phyloP scores from a whole-genome alignment of 1,284 basidiomycete species.

The Tilletia walkeri region DNA sequence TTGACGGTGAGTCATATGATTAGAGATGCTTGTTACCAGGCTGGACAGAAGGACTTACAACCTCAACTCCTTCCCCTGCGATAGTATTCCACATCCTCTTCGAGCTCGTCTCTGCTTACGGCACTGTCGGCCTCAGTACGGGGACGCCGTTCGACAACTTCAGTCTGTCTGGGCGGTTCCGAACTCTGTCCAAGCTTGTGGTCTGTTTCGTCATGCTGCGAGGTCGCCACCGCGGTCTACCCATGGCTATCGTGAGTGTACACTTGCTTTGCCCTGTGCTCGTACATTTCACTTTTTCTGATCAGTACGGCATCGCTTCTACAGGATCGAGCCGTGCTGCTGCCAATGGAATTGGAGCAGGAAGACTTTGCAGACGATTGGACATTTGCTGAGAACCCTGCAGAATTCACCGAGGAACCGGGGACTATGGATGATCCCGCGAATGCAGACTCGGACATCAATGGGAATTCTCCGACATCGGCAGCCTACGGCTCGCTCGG shows the following conservation, averaged over 20 bases:
- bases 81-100: constrained; percentile 65
- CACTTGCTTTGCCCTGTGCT: not conserved
- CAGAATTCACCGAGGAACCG: not conserved
- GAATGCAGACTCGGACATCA: not conserved
- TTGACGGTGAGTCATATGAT: constrained; percentile 30
- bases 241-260: constrained; percentile 64
- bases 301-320: not conserved
- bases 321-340: constrained; percentile 67
- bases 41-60: constrained; percentile 63
- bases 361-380: constrained; percentile 30
- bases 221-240: constrained; percentile 80
- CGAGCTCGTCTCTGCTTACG: constrained; percentile 75
- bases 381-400: not conserved
- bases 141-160: constrained; percentile 69
- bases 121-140: constrained; percentile 61
- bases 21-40: constrained; percentile 63
- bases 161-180: constrained; percentile 76
- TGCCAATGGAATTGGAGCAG: constrained; percentile 51
- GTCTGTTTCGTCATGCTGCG: constrained; percentile 79
- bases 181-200: constrained; percentile 80
- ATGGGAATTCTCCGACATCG: too few species aligned
- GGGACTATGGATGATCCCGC: constrained; percentile 6
- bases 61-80: constrained; percentile 62
- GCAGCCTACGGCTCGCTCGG: not conserved
- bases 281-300: not conserved